Percentiles rank a stretch among this genome's conserved stretches.
These are phyloP conservation scores for Chlorociboria aeruginascens DNA, from an alignment of 495 filamentous ascomycete species.

Conservation along the genomic window DNA sequence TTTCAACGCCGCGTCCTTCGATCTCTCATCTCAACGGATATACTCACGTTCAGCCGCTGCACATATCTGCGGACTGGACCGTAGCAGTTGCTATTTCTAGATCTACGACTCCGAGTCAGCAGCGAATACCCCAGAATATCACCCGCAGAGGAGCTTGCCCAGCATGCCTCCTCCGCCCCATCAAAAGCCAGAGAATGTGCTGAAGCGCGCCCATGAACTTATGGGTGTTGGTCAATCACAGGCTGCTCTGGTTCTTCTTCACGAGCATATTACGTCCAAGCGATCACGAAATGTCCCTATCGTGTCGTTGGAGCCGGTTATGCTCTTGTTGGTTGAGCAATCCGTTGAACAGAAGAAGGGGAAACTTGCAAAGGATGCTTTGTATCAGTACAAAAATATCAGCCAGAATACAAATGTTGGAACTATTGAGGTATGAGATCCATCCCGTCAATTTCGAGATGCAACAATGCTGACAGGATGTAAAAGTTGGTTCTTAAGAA, in stretches of 20 bases:
- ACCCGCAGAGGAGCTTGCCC: constrained; percentile 19
- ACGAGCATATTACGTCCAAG: constrained; percentile 99
- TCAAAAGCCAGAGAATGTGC: constrained; percentile 96
- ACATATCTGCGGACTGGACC: not conserved
- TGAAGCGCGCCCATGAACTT: constrained; percentile 96
- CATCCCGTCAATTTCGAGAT: not conserved
- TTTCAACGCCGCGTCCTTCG: too few relatives aligned
- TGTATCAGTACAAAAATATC: constrained; percentile 99
- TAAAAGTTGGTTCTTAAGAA: constrained; percentile 76
- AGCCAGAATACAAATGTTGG: constrained; percentile 97
- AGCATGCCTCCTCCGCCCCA: constrained; percentile 92
- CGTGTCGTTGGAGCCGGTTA: constrained; percentile 91
- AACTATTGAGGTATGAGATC: constrained; percentile 73
- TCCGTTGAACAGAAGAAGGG: constrained; percentile 95
- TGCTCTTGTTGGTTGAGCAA: constrained; percentile 93
- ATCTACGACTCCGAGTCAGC: not conserved
- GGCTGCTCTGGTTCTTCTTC: constrained; percentile 85
- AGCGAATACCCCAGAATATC: not conserved
- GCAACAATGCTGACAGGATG: constrained; percentile 2
- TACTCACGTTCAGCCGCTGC: not conserved
- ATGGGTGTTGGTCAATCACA: constrained; percentile 90
- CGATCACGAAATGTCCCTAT: constrained; percentile 95
- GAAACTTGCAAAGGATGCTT: constrained; percentile 93
- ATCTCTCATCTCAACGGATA: too few relatives aligned
- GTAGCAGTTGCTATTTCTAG: not conserved